Percentiles rank a stretch among this genome's conserved stretches.
Conservation (phyloP, 495 filamentous ascomycete species). For the Penicillium roqueforti region DNA sequence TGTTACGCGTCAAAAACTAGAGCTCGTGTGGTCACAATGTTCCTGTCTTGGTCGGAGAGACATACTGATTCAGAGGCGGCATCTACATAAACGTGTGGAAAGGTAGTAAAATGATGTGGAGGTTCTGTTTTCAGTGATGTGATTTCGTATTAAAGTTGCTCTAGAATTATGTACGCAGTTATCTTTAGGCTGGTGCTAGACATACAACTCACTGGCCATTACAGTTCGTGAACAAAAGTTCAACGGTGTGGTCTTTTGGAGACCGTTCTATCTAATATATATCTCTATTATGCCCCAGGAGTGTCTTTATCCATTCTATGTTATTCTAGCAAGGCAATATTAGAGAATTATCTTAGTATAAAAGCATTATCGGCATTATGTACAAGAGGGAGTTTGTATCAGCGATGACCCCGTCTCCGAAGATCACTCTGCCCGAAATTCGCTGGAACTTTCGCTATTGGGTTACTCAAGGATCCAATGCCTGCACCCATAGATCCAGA, state of each 20-base stretch:
- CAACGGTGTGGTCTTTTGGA: neutral
- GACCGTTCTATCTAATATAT: neutral
- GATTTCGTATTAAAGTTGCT: too few relatives aligned
- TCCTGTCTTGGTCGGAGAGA: too few relatives aligned
- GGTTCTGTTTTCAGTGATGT: too few relatives aligned
- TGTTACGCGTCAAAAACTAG: too few relatives aligned
- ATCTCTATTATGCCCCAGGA: neutral
- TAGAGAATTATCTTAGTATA: neutral
- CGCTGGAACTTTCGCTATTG: constrained; percentile 32
- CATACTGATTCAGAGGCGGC: too few relatives aligned
- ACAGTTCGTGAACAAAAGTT: constrained; percentile 3
- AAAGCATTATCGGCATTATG: constrained; percentile 13
- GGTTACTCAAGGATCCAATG: constrained; percentile 26
- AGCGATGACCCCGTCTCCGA: constrained; percentile 40
- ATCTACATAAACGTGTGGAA: too few relatives aligned
- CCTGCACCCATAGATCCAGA: constrained; percentile 28
- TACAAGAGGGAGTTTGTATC: constrained; percentile 7
- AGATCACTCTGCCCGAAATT: constrained; percentile 37
- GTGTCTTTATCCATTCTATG: neutral
- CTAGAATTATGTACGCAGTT: too few relatives aligned
- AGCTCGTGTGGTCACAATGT: too few relatives aligned
- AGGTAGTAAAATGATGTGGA: too few relatives aligned
- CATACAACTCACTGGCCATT: too few relatives aligned
- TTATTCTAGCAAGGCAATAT: neutral
- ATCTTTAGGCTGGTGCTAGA: too few relatives aligned